Conservation (phyloP, 192 early-diverging fungal species). For the Dissophora ornata region DNA sequence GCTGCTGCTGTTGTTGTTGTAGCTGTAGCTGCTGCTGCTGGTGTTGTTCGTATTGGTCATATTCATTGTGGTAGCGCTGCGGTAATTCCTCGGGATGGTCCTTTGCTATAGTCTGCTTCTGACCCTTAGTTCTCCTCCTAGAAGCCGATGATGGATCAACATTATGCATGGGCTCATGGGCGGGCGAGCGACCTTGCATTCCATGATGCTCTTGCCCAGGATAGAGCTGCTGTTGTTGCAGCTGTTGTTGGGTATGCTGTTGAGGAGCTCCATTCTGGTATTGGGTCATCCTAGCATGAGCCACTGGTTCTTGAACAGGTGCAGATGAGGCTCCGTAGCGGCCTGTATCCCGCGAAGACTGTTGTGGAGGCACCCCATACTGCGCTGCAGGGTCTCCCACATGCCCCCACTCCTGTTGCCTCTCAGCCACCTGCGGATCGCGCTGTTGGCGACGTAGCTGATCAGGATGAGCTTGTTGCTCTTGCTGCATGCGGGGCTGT, state of each 20-base stretch:
- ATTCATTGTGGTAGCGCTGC: conserved; percentile 1
- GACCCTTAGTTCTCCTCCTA: not conserved
- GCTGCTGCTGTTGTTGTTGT: conserved; percentile 9
- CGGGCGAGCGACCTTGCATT: conserved; percentile 1
- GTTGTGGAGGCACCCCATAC: not conserved
- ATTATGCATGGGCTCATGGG: not conserved
- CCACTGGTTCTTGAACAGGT: not conserved
- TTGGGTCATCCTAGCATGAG: not conserved
- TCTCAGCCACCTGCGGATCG: not conserved
- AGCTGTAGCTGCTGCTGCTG: conserved; percentile 5
- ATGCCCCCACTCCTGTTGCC: conserved; percentile 18
- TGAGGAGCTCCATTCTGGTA: not conserved
- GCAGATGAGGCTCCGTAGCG: not conserved
- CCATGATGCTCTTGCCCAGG: conserved; percentile 7
- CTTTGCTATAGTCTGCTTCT: not conserved
- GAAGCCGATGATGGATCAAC: not conserved
- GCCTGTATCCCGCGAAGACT: not conserved
- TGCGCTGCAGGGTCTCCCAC: not conserved
- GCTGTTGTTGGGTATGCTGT: not conserved
- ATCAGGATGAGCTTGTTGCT: no score
- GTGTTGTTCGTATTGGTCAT: conserved; percentile 16
- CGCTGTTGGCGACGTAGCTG: not conserved
- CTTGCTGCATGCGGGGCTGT: no score
- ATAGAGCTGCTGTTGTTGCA: conserved; percentile 8
- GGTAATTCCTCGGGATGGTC: not conserved